Evolutionary conservation across 1,284 basidiomycete species (phyloP).

Genomic region (Puccinia horiana): DNA sequence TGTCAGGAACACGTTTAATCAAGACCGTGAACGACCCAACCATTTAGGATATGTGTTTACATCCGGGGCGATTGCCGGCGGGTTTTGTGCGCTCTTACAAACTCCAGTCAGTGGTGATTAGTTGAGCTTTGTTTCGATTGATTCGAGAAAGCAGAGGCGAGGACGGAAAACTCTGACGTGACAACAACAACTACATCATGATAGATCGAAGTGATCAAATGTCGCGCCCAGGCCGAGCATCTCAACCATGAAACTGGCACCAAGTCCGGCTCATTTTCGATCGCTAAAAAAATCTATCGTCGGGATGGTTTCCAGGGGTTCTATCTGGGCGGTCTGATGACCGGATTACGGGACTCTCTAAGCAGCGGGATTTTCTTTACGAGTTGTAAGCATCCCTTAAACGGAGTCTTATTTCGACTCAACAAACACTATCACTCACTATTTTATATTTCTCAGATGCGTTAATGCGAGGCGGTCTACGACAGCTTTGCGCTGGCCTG

Average conservation of each 20-base stretch:
- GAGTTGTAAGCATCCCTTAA: slow-evolving; percentile 51
- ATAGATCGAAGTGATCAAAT: slow-evolving; percentile 57
- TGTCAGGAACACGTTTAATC: slow-evolving; percentile 51
- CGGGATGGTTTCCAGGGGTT: slow-evolving; percentile 55
- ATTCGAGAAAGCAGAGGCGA: not conserved
- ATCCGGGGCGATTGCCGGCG: slow-evolving; percentile 55
- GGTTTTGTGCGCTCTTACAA: slow-evolving; percentile 55
- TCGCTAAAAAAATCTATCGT: slow-evolving; percentile 54
- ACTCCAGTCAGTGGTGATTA: slow-evolving; percentile 53
- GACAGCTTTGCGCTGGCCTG: slow-evolving; percentile 16
- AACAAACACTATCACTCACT: not conserved
- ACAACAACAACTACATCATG: not conserved
- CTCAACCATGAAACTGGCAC: slow-evolving; percentile 49
- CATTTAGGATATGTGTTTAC: slow-evolving; percentile 52
- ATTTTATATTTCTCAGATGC: slow-evolving; percentile 12
- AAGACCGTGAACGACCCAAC: slow-evolving; percentile 56
- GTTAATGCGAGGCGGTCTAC: slow-evolving; percentile 17
- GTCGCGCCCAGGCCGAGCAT: slow-evolving; percentile 55
- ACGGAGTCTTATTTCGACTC: no score
- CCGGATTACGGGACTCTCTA: slow-evolving; percentile 55
- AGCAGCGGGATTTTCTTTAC: slow-evolving; percentile 56
- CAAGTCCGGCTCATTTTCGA: slow-evolving; percentile 54
- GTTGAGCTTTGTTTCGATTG: not conserved
- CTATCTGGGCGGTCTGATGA: slow-evolving; percentile 56
- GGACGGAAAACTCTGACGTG: not conserved